Evolutionary conservation across 768 basidiomycete genomes (phyloP).

Genomic region (Epithele typhae): DNA sequence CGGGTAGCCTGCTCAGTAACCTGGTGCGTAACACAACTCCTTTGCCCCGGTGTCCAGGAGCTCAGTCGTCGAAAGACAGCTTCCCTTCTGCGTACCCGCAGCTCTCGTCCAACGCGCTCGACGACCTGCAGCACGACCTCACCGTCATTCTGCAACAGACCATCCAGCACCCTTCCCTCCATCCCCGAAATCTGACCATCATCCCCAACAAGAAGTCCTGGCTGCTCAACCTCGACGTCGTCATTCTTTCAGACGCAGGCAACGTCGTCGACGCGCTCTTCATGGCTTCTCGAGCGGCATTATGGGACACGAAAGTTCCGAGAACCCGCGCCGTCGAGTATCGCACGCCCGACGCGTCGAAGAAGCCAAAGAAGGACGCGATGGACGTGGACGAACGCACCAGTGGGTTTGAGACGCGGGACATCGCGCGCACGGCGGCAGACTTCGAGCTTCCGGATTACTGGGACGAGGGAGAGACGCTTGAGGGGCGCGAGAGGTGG

Average conservation of each 20-base stretch:
- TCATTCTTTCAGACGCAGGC: slow-evolving; percentile 69
- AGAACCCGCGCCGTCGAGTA: slow-evolving; percentile 69
- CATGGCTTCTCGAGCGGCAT: slow-evolving; percentile 71
- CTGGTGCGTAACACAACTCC: slow-evolving; percentile 50
- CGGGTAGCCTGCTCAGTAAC: slow-evolving; percentile 64
- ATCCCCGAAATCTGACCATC: slow-evolving; percentile 57
- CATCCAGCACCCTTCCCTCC: slow-evolving; percentile 61
- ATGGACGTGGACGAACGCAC: slow-evolving; percentile 52
- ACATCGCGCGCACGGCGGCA: slow-evolving; percentile 42
- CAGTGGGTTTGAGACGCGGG: slow-evolving; percentile 58
- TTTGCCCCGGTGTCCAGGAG: background rate
- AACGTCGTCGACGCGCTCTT: slow-evolving; percentile 77
- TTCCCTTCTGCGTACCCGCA: slow-evolving; percentile 80
- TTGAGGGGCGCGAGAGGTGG: slow-evolving; percentile 62
- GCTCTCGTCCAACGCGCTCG: slow-evolving; percentile 55
- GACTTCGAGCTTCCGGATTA: slow-evolving; percentile 88
- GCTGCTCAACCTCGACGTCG: slow-evolving; percentile 71
- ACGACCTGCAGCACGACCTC: slow-evolving; percentile 75
- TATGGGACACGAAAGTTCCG: slow-evolving; percentile 81
- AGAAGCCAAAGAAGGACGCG: slow-evolving; percentile 28
- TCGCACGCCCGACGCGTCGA: slow-evolving; percentile 36
- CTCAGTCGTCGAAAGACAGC: slow-evolving; percentile 43
- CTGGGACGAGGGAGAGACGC: slow-evolving; percentile 77
- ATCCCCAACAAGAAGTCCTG: slow-evolving; percentile 57
- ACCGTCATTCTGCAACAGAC: slow-evolving; percentile 58